Evolutionary conservation across 2,329 filamentous ascomycete genomes (phyloP).

Genomic region (Fusarium sp.): DNA sequence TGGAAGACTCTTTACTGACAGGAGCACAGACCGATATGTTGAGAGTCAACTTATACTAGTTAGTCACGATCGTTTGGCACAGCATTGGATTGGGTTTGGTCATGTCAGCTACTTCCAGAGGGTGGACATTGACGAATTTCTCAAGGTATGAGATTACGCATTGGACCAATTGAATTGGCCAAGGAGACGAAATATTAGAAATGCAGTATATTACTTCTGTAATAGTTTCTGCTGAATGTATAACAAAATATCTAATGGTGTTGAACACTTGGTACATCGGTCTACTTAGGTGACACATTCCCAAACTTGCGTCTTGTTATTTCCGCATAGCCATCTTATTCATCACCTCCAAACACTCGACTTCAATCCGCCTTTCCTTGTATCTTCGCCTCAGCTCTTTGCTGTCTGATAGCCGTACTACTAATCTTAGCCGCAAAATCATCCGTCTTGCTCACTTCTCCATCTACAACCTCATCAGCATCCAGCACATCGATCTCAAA

Average conservation of each 20-base stretch:
- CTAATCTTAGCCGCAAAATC: conserved; percentile 74
- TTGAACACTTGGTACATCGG: neutral
- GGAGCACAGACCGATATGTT: conserved; percentile 75
- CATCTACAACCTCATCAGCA: conserved; percentile 57
- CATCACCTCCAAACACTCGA: neutral
- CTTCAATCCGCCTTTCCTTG: neutral
- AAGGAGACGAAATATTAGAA: fast-evolving
- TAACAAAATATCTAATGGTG: neutral
- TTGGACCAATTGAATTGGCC: neutral
- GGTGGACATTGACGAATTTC: conserved; percentile 69
- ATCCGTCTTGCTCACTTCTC: conserved; percentile 60
- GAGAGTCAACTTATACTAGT: conserved; percentile 82
- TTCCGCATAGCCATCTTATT: too few relatives aligned
- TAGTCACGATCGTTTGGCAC: conserved; percentile 81
- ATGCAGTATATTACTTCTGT: neutral
- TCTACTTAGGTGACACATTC: neutral
- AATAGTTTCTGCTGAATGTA: neutral
- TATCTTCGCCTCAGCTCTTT: conserved; percentile 55
- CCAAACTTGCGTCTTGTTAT: neutral
- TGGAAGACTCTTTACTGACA: neutral
- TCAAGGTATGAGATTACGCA: conserved; percentile 39
- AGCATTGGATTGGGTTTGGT: conserved; percentile 79
- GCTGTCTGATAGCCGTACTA: conserved; percentile 80
- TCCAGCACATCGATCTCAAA: conserved; percentile 93
- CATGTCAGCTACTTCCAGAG: conserved; percentile 73